Conservation (phyloP, 768 basidiomycete genomes). For the Gelatoporia subvermispora region DNA sequence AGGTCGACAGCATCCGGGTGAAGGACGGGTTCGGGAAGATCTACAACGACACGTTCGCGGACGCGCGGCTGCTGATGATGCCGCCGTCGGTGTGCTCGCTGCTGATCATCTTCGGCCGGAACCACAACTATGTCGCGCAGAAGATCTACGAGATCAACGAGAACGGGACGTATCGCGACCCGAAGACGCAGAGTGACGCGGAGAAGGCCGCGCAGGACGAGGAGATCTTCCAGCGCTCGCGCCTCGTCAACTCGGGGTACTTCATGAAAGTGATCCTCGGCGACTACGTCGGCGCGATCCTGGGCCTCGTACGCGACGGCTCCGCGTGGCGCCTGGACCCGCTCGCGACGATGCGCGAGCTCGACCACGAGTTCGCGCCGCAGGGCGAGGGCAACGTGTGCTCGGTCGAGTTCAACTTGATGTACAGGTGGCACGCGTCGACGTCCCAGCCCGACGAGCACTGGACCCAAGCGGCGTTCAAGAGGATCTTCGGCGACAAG, state of each 20-base stretch:
- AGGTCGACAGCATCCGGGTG: slow-evolving; percentile 37
- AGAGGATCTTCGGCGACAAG: slow-evolving; percentile 28
- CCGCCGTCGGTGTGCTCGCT: slow-evolving; percentile 51
- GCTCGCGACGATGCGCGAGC: slow-evolving; percentile 46
- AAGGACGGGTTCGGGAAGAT: slow-evolving; percentile 45
- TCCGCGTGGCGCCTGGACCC: slow-evolving; percentile 48
- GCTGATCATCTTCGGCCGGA: slow-evolving; percentile 51
- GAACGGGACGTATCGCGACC: slow-evolving; percentile 37
- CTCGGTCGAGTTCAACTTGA: slow-evolving; percentile 69
- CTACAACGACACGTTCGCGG: slow-evolving; percentile 49
- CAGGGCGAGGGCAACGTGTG: slow-evolving; percentile 73
- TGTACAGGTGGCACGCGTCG: slow-evolving; percentile 37
- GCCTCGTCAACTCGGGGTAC: slow-evolving; percentile 41
- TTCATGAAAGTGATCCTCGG: slow-evolving; percentile 51
- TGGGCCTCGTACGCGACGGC: slow-evolving; percentile 48
- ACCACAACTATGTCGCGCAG: slow-evolving; percentile 57
- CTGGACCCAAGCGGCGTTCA: slow-evolving; percentile 29
- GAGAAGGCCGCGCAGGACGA: slow-evolving; percentile 38
- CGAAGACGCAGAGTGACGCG: slow-evolving; percentile 8
- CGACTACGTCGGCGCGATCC: slow-evolving; percentile 57
- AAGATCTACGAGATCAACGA: slow-evolving; percentile 54
- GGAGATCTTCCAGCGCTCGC: slow-evolving; percentile 53
- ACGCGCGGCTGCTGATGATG: slow-evolving; percentile 46
- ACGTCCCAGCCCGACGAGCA: slow-evolving; percentile 25
- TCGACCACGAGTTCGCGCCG: slow-evolving; percentile 47